These are phyloP conservation scores for Hirsutella minnesotensis DNA, from an alignment of 2,329 filamentous ascomycete species.

Conservation along the genomic window DNA sequence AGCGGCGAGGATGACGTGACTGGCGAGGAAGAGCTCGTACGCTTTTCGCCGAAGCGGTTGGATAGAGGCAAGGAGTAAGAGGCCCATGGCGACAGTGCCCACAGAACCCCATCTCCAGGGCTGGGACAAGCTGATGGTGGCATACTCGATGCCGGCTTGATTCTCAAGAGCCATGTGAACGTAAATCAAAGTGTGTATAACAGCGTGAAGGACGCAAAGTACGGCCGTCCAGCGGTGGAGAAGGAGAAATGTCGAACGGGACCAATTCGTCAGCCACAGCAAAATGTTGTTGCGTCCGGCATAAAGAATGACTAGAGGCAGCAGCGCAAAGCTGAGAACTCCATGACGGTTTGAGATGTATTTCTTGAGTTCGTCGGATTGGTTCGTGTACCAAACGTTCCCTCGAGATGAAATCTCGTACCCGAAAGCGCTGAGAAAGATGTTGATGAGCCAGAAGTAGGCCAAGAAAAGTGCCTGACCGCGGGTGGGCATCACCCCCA, in stretches of 20 bases:
- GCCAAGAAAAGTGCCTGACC: slow-evolving; percentile 33
- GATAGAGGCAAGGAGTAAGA: slow-evolving; percentile 18
- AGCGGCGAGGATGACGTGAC: slow-evolving; percentile 27
- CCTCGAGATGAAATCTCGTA: slow-evolving; percentile 10
- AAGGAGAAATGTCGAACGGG: slow-evolving; percentile 31
- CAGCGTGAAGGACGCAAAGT: slow-evolving; percentile 27
- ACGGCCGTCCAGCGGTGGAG: slow-evolving; percentile 34
- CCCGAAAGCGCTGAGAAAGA: slow-evolving; percentile 16
- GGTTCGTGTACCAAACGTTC: slow-evolving; percentile 15
- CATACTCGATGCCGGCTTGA: too few relatives aligned
- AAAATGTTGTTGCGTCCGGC: slow-evolving; percentile 31
- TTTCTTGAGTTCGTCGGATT: slow-evolving; percentile 13
- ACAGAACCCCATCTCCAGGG: slow-evolving; percentile 29
- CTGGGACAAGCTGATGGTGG: too few relatives aligned
- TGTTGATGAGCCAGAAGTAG: slow-evolving; percentile 23
- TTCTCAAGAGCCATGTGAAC: slow-evolving; percentile 12
- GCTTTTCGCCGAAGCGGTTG: slow-evolving; percentile 21
- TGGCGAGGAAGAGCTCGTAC: slow-evolving; percentile 31
- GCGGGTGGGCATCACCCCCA: slow-evolving; percentile 23
- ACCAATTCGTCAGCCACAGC: slow-evolving; percentile 32
- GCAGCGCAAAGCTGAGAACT: slow-evolving; percentile 22
- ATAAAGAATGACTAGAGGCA: slow-evolving; percentile 27
- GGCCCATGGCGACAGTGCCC: slow-evolving; percentile 18
- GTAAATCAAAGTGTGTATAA: slow-evolving; percentile 27
- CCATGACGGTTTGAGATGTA: slow-evolving; percentile 26